These are phyloP conservation scores for Ustilago xerochloae DNA, from an alignment of 1,284 basidiomycete genomes.

Conservation along the genomic window DNA sequence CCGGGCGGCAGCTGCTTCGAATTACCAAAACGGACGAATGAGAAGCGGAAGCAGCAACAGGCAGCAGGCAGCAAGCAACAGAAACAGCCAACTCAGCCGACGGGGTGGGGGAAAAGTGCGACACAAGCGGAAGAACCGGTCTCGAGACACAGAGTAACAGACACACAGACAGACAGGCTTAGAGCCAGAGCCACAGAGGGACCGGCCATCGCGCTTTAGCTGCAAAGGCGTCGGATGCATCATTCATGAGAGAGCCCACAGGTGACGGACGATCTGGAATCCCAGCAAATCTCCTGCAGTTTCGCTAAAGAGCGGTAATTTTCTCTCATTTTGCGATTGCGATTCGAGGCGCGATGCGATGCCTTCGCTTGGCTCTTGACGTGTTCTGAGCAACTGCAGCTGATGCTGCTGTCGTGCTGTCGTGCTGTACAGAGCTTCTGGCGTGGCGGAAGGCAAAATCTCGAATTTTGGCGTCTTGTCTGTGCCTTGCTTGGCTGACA, in stretches of 20 bases:
- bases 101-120: conserved; percentile 3
- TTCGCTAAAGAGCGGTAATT: neutral
- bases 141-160: neutral
- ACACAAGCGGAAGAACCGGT: neutral
- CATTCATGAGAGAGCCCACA: neutral
- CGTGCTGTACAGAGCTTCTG: too few species aligned
- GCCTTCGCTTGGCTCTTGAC: neutral
- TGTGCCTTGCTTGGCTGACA: neutral
- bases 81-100: conserved; percentile 4
- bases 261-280: neutral
- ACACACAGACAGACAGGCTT: neutral
- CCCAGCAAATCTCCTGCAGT: neutral
- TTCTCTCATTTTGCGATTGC: neutral
- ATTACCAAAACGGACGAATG: conserved; percentile 23
- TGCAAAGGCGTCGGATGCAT: conserved; percentile 2
- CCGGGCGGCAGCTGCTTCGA: conserved; percentile 26
- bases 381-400: neutral
- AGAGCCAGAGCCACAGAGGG: neutral
- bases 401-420: too few species aligned
- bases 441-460: neutral
- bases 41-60: conserved; percentile 2
- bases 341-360: neutral
- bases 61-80: neutral
- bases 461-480: neutral
- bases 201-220: conserved; percentile 1